Percentiles rank a stretch among this genome's conserved stretches.
Conservation (phyloP, 371 early-diverging fungal genomes). For the Rhizopus sp. region DNA sequence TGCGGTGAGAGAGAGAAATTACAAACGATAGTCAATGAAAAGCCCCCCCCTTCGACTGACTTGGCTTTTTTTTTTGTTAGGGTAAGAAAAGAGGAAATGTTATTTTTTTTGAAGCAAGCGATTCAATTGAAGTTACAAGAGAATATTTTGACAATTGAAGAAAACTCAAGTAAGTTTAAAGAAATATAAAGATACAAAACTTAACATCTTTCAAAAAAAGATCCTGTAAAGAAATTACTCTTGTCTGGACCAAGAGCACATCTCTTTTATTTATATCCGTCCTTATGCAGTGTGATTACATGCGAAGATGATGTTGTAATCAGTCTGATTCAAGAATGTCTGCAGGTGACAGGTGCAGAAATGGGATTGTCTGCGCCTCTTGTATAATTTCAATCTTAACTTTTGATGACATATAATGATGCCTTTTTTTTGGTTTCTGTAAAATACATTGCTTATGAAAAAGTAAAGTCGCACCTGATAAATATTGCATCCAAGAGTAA, state of each 20-base stretch:
- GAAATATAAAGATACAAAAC: conserved; percentile 4
- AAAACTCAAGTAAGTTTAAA: conserved; percentile 24
- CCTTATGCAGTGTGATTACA: conserved; percentile 63
- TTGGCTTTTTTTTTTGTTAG: conserved; percentile 30
- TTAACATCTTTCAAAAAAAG: conserved; percentile 21
- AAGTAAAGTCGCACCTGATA: too few species aligned
- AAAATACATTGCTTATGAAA: too few species aligned
- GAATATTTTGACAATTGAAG: conserved; percentile 34
- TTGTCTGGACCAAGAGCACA: conserved; percentile 69
- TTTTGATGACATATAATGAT: background rate
- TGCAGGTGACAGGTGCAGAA: conserved; percentile 55
- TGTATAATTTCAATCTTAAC: background rate
- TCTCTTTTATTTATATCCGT: conserved; percentile 72
- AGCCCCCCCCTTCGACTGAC: background rate
- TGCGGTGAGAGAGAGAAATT: conserved; percentile 37
- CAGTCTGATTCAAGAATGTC: conserved; percentile 56
- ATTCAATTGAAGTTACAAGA: conserved; percentile 62
- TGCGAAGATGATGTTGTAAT: conserved; percentile 62
- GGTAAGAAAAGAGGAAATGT: conserved; percentile 76
- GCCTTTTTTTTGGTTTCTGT: too few species aligned
- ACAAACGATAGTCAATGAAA: background rate
- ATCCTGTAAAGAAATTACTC: conserved; percentile 45
- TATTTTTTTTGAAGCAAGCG: conserved; percentile 66
- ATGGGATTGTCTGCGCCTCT: conserved; percentile 35
- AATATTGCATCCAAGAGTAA: too few species aligned